Evolutionary conservation across 2,329 filamentous ascomycete genomes (phyloP).

Genomic region (Metarhizium robertsii): DNA sequence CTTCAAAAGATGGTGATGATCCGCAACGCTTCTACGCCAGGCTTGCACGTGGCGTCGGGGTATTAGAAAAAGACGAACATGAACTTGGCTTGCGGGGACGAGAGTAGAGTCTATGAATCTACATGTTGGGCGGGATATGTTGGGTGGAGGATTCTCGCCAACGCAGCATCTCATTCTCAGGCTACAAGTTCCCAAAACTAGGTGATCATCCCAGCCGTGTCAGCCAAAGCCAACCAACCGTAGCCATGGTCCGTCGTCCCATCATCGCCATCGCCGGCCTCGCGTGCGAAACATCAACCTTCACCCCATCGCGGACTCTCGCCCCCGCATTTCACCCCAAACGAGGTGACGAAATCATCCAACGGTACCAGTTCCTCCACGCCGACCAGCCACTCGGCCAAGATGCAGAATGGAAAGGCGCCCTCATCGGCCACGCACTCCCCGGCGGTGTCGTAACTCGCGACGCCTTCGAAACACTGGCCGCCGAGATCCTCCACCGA

Average conservation of each 20-base stretch:
- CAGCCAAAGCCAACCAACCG: neutral
- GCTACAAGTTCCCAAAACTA: too few relatives aligned
- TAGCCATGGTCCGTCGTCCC: constrained; percentile 17
- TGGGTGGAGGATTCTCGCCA: too few relatives aligned
- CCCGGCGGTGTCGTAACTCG: constrained; percentile 38
- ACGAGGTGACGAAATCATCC: constrained; percentile 31
- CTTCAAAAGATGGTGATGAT: neutral
- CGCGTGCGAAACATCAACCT: constrained; percentile 44
- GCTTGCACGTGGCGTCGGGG: too few relatives aligned
- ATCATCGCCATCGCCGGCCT: constrained; percentile 42
- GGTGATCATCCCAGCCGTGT: too few relatives aligned
- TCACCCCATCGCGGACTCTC: constrained; percentile 38
- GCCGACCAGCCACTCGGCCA: constrained; percentile 28
- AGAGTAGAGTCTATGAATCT: too few relatives aligned
- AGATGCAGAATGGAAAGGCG: constrained; percentile 38
- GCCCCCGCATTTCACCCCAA: constrained; percentile 40
- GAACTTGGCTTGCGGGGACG: too few relatives aligned
- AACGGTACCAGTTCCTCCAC: constrained; percentile 36
- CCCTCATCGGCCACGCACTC: constrained; percentile 40
- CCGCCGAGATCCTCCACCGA: constrained; percentile 28
- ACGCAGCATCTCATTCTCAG: too few relatives aligned
- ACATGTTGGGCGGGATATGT: too few relatives aligned
- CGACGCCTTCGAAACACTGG: constrained; percentile 35
- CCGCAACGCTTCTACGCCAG: neutral
- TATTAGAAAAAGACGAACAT: too few relatives aligned